Evolutionary conservation across 768 basidiomycete species (phyloP).

Genomic region (Daedaleopsis sinensis): DNA sequence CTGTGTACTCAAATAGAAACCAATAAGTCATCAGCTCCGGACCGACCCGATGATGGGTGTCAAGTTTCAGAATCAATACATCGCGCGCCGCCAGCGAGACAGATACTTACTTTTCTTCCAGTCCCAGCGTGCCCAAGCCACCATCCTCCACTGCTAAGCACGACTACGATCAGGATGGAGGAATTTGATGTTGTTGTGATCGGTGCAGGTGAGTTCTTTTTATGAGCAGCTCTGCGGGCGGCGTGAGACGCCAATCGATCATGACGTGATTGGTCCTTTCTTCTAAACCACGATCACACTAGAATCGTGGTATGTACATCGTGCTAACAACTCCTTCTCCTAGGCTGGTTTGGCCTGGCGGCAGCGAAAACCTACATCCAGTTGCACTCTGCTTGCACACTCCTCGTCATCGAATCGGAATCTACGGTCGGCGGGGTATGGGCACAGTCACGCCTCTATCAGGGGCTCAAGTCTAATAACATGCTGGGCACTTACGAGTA

Average conservation of each 20-base stretch:
- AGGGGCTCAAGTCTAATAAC: neutral
- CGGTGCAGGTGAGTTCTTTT: neutral
- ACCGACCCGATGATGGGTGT: too few relatives aligned
- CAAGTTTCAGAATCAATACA: too few relatives aligned
- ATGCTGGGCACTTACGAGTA: neutral
- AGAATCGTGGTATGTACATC: neutral
- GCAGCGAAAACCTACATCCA: neutral
- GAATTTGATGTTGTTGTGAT: neutral
- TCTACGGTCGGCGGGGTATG: neutral
- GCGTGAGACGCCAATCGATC: neutral
- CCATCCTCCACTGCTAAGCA: too few relatives aligned
- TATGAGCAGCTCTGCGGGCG: neutral
- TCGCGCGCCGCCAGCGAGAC: too few relatives aligned
- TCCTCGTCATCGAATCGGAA: neutral
- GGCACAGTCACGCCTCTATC: neutral
- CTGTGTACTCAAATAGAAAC: too few relatives aligned
- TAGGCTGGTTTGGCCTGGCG: neutral
- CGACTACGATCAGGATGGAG: slow-evolving; percentile 18
- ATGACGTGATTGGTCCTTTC: neutral
- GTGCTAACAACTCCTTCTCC: neutral
- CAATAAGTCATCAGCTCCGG: too few relatives aligned
- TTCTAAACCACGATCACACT: neutral
- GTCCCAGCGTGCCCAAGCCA: too few relatives aligned
- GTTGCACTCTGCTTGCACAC: neutral
- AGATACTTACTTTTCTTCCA: too few relatives aligned